These are phyloP conservation scores for Ophidiomyces ophidiicola DNA, from an alignment of 2,329 filamentous ascomycete species.

Conservation along the genomic window DNA sequence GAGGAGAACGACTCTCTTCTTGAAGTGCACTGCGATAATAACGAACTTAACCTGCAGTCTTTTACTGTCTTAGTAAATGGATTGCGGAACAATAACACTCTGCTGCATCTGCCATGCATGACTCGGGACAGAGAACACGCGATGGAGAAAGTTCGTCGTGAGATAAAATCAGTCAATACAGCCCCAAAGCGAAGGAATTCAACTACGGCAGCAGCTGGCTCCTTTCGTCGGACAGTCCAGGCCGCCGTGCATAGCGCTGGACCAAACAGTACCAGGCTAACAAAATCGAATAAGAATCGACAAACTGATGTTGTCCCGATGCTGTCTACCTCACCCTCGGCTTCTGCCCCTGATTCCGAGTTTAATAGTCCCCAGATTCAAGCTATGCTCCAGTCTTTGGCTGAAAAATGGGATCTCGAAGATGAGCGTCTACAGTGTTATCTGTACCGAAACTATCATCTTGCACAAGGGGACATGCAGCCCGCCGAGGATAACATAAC, in stretches of 20 bases:
- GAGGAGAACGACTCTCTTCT: conserved; percentile 50
- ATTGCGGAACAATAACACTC: conserved; percentile 51
- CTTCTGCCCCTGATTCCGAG: conserved; percentile 11
- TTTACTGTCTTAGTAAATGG: conserved; percentile 58
- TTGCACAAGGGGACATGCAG: conserved; percentile 24
- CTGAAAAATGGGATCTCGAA: conserved; percentile 37
- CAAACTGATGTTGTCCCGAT: conserved; percentile 5
- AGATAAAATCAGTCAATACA: conserved; percentile 42
- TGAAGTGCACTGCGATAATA: conserved; percentile 59
- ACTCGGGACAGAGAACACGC: conserved; percentile 49
- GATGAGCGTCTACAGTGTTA: conserved; percentile 33
- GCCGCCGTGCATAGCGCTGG: conserved; percentile 28
- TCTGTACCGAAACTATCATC: conserved; percentile 36
- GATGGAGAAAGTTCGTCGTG: conserved; percentile 46
- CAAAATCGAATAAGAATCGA: conserved; percentile 20
- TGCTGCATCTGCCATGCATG: conserved; percentile 53
- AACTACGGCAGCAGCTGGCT: conserved; percentile 25
- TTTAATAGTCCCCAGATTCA: conserved; percentile 28
- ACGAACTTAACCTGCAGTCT: conserved; percentile 58
- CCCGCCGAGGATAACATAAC: conserved; percentile 13
- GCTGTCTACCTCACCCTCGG: conserved; percentile 10
- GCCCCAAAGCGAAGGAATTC: conserved; percentile 21
- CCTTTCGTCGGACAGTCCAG: conserved; percentile 34
- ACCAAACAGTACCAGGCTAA: conserved; percentile 22
- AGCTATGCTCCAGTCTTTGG: conserved; percentile 31